Conservation (phyloP, 805 yeast species). For the Metschnikowia dekortorum region DNA sequence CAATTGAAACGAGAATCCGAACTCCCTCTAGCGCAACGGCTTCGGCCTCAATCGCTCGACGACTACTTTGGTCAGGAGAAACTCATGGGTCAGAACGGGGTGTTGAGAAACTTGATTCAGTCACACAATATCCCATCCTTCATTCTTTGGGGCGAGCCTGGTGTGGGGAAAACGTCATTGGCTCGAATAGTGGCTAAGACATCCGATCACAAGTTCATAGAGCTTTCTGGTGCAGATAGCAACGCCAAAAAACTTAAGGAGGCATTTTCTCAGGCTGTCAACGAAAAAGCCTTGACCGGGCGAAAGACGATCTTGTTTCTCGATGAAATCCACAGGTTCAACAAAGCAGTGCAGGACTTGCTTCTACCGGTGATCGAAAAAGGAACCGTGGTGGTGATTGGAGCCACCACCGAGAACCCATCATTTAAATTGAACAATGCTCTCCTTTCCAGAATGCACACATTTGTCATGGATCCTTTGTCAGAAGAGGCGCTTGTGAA, state of each 20-base stretch:
- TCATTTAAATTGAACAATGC: conserved; percentile 42
- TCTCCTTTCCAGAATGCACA: conserved; percentile 40
- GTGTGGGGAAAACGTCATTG: conserved; percentile 41
- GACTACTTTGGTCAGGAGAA: conserved; percentile 42
- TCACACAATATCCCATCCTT: conserved; percentile 37
- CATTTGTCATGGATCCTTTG: conserved; percentile 41
- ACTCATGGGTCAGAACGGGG: conserved; percentile 35
- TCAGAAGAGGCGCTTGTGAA: conserved; percentile 28
- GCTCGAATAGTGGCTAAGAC: conserved; percentile 36
- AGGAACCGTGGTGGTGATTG: conserved; percentile 37
- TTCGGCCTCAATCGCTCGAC: conserved; percentile 34
- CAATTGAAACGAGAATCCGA: conserved; percentile 19
- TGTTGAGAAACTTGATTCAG: conserved; percentile 30
- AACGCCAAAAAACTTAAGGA: conserved; percentile 34
- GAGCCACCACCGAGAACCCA: conserved; percentile 64
- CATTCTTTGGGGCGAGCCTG: conserved; percentile 43
- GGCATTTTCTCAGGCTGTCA: conserved; percentile 33
- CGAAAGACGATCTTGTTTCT: conserved; percentile 31
- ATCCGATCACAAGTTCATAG: conserved; percentile 31
- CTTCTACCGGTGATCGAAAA: conserved; percentile 40
- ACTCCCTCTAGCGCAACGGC: conserved; percentile 38
- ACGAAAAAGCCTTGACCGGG: conserved; percentile 32
- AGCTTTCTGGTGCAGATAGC: conserved; percentile 38
- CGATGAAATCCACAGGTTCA: conserved; percentile 43
- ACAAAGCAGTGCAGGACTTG: conserved; percentile 40